phyloP scores from a whole-genome alignment of 1,139 yeast species.

The Scheffersomyces parashehatae region DNA sequence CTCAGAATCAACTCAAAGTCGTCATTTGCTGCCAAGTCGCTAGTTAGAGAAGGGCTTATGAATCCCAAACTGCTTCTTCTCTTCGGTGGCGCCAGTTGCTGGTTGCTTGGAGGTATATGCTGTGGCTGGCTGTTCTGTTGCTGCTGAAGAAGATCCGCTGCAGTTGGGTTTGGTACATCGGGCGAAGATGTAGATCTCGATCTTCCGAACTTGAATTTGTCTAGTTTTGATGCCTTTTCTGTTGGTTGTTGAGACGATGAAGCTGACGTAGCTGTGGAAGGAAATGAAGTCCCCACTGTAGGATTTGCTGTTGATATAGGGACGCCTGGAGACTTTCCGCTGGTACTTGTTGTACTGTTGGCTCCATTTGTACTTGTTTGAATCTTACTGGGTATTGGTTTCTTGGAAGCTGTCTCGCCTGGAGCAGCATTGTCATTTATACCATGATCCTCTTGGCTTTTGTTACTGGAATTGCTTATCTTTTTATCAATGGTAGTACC shows the following conservation, averaged over 20 bases:
- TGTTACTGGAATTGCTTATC: not conserved
- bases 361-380: not conserved
- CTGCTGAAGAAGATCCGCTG: not conserved
- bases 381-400: too few relatives aligned
- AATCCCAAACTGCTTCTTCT: slow-evolving; percentile 19
- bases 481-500: not conserved
- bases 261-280: slow-evolving; percentile 13
- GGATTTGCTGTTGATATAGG: not conserved
- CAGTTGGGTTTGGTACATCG: slow-evolving; percentile 3
- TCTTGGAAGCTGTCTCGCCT: not conserved
- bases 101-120: too few relatives aligned
- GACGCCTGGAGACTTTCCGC: not conserved
- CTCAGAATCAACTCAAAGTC: not conserved
- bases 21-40: slow-evolving; percentile 5
- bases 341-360: not conserved
- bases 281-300: not conserved
- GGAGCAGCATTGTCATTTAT: not conserved
- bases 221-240: slow-evolving; percentile 20
- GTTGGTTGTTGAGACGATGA: slow-evolving; percentile 9
- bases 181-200: slow-evolving; percentile 35
- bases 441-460: too few relatives aligned
- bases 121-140: not conserved
- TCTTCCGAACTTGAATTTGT: slow-evolving; percentile 29
- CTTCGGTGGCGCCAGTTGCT: slow-evolving; percentile 1
- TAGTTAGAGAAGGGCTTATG: slow-evolving; percentile 6